Base-by-base conservation (phyloP, 164 flowering plant species). In the Houttuynia cordata region DNA sequence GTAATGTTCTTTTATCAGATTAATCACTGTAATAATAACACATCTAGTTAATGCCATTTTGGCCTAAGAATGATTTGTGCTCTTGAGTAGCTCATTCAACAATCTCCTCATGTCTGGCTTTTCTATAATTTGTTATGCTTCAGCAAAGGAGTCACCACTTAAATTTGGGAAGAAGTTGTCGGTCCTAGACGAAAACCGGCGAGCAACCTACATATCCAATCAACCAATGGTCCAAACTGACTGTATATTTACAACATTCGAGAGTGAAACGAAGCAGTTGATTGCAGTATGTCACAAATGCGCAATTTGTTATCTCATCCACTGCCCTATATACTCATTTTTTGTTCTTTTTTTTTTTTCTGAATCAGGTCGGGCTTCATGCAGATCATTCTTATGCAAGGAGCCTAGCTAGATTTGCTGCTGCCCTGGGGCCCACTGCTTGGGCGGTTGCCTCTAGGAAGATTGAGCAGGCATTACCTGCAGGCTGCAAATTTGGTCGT, bases 381-480 rank as follows among this genome's bases (percentile, higher is more conserved):
- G 79, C 82, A 41, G 95, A 93, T 58, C 79, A 82, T 74, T 76
- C 92, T 8, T 93, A 93, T 77, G 92, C 95, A 21, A 77, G 96
- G 69, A 93, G 98, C 70, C 76, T 93, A 63, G 86, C 96, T 70
- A 91, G 92, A 34, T 93, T 86, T 83, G 87, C 98, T 71, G 97
- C 87, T 50, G 75, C 84, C 61, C 92, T 93, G 62, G 97, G 97
- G 40, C 80, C 97, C 60, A 75, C 76, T 70, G 96, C 96, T 60
- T 93, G 98, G 98, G 81, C 74, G 75, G 75, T 83, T 70, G 94
- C 97, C 24, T 84, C 98, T 12, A 71, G 72, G 64, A 81, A 76
- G 72, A 87, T 90, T 71, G 85, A 88, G 74, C 82, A 81, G 70
- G 86, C 81, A 34, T 64, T 93, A 47, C 92, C 98, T 53, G 64